Percentiles rank a stretch among this genome's conserved stretches.
These are phyloP conservation scores for Turnera subulata DNA, from an alignment of 345 rosid species.

Conservation along the genomic window DNA sequence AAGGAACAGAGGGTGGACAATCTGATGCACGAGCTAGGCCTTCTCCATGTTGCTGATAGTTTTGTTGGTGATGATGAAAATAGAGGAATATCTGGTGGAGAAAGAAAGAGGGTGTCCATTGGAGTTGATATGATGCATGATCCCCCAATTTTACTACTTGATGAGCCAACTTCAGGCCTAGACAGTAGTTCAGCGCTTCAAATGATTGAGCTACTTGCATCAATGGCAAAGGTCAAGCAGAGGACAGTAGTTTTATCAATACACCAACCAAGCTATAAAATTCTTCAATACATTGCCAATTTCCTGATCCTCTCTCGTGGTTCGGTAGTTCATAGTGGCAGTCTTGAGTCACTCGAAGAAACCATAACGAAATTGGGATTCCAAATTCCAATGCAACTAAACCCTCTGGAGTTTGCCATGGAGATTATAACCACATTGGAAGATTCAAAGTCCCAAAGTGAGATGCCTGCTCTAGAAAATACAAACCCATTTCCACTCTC, in stretches of 20 bases:
- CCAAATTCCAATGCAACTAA: conserved; percentile 61
- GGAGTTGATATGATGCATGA: conserved; percentile 30
- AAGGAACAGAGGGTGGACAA: conserved; percentile 62
- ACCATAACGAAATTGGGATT: conserved; percentile 52
- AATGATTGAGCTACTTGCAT: conserved; percentile 21
- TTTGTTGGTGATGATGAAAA: conserved; percentile 29
- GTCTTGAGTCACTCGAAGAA: conserved; percentile 57
- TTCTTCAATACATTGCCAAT: conserved; percentile 16
- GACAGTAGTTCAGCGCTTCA: conserved; percentile 27
- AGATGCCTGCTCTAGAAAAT: conserved; percentile 1
- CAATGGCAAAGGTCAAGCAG: conserved; percentile 20
- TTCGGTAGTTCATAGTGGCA: conserved; percentile 38
- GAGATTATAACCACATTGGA: conserved; percentile 57
- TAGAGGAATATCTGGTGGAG: conserved; percentile 31
- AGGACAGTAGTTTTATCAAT: conserved; percentile 23
- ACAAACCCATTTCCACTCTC: conserved; percentile 17
- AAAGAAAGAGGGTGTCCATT: conserved; percentile 28
- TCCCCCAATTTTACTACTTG: conserved; percentile 25
- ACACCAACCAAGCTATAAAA: conserved; percentile 29
- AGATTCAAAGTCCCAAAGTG: conserved; percentile 24
- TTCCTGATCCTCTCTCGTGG: conserved; percentile 26
- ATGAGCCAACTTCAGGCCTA: conserved; percentile 31
- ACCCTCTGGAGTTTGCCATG: conserved; percentile 78
- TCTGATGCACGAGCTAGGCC: conserved; percentile 71
- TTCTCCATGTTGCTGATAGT: conserved; percentile 27